These are phyloP conservation scores for Gardenia jasminoides DNA, from an alignment of 257 asterid species.

Conservation along the genomic window DNA sequence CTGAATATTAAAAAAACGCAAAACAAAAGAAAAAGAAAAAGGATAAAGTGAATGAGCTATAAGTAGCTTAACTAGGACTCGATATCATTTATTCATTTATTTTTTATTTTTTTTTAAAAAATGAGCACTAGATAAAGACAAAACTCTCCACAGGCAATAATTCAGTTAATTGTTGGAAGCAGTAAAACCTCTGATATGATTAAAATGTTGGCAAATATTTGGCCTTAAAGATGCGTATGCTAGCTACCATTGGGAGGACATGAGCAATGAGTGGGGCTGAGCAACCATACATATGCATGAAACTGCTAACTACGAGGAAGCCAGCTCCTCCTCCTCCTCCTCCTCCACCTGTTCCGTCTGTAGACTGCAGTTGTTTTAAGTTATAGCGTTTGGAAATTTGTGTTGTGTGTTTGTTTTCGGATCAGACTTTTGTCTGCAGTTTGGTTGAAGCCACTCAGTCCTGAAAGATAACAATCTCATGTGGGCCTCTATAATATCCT, in stretches of 20 bases:
- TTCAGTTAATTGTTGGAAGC: too few species aligned
- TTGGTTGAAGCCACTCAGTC: neutral
- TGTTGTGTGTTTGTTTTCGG: conserved; percentile 10
- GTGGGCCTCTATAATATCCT: neutral
- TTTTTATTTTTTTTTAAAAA: too few species aligned
- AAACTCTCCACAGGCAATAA: too few species aligned
- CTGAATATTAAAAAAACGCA: too few species aligned
- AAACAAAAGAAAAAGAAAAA: too few species aligned
- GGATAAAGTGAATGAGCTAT: neutral
- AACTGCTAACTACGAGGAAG: neutral
- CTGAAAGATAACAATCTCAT: neutral
- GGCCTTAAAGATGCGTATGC: neutral
- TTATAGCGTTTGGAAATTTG: conserved; percentile 4
- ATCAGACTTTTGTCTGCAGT: conserved; percentile 5
- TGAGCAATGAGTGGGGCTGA: neutral
- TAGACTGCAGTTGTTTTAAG: neutral
- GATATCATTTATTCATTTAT: too few species aligned
- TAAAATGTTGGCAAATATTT: neutral
- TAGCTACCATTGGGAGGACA: neutral
- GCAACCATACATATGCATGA: neutral
- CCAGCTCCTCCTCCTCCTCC: neutral
- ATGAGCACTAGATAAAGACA: too few species aligned
- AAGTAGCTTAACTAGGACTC: neutral
- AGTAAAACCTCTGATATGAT: neutral
- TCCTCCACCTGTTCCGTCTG: neutral